Conservation (phyloP, 2,329 filamentous ascomycete genomes). For the Pyrenochaeta sp. region DNA sequence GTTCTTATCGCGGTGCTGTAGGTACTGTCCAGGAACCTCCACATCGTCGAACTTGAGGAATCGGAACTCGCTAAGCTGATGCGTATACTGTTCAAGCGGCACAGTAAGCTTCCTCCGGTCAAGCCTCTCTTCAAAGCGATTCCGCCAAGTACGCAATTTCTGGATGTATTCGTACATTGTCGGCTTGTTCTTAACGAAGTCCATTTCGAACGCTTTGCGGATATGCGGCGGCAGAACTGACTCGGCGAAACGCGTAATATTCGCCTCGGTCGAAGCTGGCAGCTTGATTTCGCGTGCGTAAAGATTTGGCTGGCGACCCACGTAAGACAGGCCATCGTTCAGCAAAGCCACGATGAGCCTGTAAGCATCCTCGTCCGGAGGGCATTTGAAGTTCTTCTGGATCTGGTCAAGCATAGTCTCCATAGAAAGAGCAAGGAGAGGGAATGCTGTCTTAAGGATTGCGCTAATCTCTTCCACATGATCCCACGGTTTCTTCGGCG, state of each 20-base stretch:
- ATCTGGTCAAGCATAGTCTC: conserved; percentile 99
- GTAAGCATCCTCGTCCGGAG: conserved; percentile 97
- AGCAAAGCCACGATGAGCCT: conserved; percentile 95
- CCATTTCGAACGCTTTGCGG: conserved; percentile 94
- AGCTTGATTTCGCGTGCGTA: conserved; percentile 93
- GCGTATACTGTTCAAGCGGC: conserved; percentile 84
- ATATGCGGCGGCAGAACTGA: conserved; percentile 95
- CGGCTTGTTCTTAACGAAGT: conserved; percentile 94
- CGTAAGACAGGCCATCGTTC: conserved; percentile 93
- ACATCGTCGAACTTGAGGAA: conserved; percentile 99
- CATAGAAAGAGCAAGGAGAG: conserved; percentile 94
- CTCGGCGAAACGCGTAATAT: conserved; percentile 96
- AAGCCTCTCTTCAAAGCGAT: conserved; percentile 97
- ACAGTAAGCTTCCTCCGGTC: conserved; percentile 79
- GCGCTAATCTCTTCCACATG: conserved; percentile 95
- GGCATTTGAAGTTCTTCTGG: conserved; percentile 98
- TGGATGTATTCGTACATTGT: conserved; percentile 99
- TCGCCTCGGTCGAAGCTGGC: conserved; percentile 87
- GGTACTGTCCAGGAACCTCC: conserved; percentile 95
- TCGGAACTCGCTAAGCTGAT: conserved; percentile 92
- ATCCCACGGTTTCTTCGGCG: conserved; percentile 86
- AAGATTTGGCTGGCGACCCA: conserved; percentile 83
- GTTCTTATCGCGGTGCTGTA: conserved; percentile 98
- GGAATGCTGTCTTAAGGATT: conserved; percentile 95
- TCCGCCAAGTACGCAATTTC: conserved; percentile 92